Evolutionary conservation across 257 asterid species (phyloP).

Genomic region (Nemophila menziesii): DNA sequence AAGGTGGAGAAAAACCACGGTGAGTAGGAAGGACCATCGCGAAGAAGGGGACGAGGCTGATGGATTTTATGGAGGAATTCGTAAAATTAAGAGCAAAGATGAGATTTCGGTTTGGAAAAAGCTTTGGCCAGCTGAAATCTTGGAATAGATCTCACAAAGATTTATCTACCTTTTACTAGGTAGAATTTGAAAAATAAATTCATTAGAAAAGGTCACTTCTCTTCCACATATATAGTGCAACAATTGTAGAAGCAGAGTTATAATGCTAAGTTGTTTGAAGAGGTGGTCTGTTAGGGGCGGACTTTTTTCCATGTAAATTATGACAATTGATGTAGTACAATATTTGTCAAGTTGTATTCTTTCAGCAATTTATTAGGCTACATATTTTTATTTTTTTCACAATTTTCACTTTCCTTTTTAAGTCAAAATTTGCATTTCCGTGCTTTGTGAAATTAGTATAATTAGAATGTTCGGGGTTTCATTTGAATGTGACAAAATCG

Average conservation of each 20-base stretch:
- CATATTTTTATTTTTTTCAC: too few species aligned
- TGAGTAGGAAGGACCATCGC: constrained; percentile 52
- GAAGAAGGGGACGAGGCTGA: constrained; percentile 70
- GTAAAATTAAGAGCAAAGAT: constrained; percentile 29
- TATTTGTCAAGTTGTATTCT: too few species aligned
- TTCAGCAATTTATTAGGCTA: too few species aligned
- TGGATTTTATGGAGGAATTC: constrained; percentile 73
- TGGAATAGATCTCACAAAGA: constrained; percentile 37
- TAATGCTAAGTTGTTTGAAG: background rate
- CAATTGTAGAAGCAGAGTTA: background rate
- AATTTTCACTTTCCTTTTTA: too few species aligned
- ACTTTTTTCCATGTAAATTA: background rate
- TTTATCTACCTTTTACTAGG: background rate
- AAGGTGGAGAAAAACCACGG: constrained; percentile 56
- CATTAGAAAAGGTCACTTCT: background rate
- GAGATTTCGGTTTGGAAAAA: constrained; percentile 58
- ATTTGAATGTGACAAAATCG: too few species aligned
- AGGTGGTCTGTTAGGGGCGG: background rate
- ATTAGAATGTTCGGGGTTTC: too few species aligned
- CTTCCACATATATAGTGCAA: background rate
- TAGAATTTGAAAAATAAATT: background rate
- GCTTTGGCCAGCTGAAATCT: constrained; percentile 53
- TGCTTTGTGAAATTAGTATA: too few species aligned
- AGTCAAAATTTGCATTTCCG: too few species aligned
- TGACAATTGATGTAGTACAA: background rate